Evolutionary conservation across 495 filamentous ascomycete species (phyloP).

Genomic region (Viridothelium virens): DNA sequence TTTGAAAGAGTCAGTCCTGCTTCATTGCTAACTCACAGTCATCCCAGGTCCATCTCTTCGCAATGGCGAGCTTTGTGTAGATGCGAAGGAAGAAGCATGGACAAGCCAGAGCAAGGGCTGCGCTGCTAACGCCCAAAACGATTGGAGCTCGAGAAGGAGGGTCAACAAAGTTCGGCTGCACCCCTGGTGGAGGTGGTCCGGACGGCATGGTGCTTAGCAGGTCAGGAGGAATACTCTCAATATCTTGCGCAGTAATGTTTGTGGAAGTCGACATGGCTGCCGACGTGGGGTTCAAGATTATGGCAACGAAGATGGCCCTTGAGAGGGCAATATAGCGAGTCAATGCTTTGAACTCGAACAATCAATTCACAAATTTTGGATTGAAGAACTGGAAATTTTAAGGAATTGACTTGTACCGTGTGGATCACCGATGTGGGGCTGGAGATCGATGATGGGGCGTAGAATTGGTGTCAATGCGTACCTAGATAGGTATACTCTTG

Average conservation of each 20-base stretch:
- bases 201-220: conserved; percentile 19
- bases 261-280: neutral
- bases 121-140: conserved; percentile 14
- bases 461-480: too few relatives aligned
- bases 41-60: conserved; percentile 21
- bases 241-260: neutral
- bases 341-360: too few relatives aligned
- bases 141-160: conserved; percentile 21
- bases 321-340: too few relatives aligned
- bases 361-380: too few relatives aligned
- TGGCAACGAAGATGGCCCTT: neutral
- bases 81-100: conserved; percentile 22
- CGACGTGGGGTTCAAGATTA: neutral
- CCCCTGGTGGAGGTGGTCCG: conserved; percentile 15
- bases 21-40: conserved; percentile 18
- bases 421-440: too few relatives aligned
- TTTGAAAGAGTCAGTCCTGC: too few relatives aligned
- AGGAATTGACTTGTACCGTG: too few relatives aligned
- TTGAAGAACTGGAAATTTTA: too few relatives aligned
- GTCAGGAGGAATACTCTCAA: conserved; percentile 16
- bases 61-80: conserved; percentile 19
- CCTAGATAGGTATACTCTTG: too few relatives aligned
- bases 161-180: conserved; percentile 19
- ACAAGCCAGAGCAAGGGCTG: conserved; percentile 18
- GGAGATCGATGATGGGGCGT: too few relatives aligned